Conservation (phyloP, 495 filamentous ascomycete species). For the Pseudevernia furfuracea region DNA sequence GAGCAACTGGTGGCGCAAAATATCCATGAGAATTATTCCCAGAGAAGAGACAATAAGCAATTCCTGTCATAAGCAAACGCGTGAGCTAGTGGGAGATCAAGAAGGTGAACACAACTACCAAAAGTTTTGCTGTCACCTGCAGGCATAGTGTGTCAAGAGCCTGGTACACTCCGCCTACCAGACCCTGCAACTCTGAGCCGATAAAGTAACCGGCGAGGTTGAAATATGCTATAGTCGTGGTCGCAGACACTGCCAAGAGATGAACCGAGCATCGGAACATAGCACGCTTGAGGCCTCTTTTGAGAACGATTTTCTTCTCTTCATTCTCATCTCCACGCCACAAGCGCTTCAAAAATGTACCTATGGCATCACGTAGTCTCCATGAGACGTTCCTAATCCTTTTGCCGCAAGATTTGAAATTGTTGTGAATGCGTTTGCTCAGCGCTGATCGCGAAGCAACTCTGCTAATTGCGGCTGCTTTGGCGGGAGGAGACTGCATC, state of each 20-base stretch:
- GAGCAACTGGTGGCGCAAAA: conserved; percentile 1
- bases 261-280: conserved; percentile 13
- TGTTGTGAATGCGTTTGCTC: not conserved
- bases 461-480: not conserved
- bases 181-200: conserved; percentile 11
- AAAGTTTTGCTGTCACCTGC: conserved; percentile 16
- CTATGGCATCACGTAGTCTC: not conserved
- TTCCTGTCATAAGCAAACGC: not conserved
- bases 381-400: not conserved
- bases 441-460: not conserved
- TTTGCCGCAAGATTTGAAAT: not conserved
- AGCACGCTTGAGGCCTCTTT: conserved; percentile 8
- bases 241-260: conserved; percentile 14
- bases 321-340: not conserved
- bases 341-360: not conserved
- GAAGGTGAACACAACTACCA: not conserved
- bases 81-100: not conserved
- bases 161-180: conserved; percentile 4
- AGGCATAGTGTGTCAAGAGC: conserved; percentile 14
- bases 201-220: conserved; percentile 16
- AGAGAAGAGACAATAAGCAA: not conserved
- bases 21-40: not conserved
- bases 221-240: conserved; percentile 12
- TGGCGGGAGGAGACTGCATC: not conserved
- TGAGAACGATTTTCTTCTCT: conserved; percentile 11